These are phyloP conservation scores for Colletotrichum euphorbiae DNA, from an alignment of 2,329 filamentous ascomycete species.

Conservation along the genomic window DNA sequence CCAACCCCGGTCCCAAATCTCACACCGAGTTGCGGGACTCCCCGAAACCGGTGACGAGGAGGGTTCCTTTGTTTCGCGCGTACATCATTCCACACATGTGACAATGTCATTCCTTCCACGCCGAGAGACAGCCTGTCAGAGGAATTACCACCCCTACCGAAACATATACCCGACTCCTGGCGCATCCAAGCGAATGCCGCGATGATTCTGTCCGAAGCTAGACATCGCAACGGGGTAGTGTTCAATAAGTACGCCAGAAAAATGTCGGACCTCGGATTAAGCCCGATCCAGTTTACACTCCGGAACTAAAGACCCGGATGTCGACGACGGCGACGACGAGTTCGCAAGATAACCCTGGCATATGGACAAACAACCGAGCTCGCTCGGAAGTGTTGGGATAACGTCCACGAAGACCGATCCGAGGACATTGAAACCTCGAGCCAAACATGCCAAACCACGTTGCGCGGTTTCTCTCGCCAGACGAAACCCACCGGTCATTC, in stretches of 20 bases:
- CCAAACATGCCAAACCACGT: no score
- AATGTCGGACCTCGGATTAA: no score
- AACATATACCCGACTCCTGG: not conserved
- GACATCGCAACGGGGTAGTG: not conserved
- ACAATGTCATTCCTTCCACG: conserved; percentile 5
- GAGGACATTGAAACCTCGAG: no score
- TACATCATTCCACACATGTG: not conserved
- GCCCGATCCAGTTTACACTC: no score
- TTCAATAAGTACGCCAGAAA: no score
- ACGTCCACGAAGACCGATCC: no score
- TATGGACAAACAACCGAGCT: no score
- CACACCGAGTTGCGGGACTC: conserved; percentile 37
- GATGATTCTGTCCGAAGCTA: not conserved
- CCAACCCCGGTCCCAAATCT: conserved; percentile 26
- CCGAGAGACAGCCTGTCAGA: not conserved
- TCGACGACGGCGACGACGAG: no score
- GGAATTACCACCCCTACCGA: not conserved
- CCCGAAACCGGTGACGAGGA: conserved; percentile 33
- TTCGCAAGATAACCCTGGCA: no score
- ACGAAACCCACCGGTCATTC: not conserved
- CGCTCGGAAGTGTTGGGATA: no score
- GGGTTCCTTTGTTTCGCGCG: not conserved
- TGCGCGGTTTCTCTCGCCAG: no score
- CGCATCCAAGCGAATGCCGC: not conserved
- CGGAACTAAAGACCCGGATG: no score